A percentile compares a stretch with the other conserved stretches of the same genome.
These are phyloP conservation scores for Paraleonurus japonicus DNA, from an alignment of 257 asterid genomes.

Conservation along the genomic window DNA sequence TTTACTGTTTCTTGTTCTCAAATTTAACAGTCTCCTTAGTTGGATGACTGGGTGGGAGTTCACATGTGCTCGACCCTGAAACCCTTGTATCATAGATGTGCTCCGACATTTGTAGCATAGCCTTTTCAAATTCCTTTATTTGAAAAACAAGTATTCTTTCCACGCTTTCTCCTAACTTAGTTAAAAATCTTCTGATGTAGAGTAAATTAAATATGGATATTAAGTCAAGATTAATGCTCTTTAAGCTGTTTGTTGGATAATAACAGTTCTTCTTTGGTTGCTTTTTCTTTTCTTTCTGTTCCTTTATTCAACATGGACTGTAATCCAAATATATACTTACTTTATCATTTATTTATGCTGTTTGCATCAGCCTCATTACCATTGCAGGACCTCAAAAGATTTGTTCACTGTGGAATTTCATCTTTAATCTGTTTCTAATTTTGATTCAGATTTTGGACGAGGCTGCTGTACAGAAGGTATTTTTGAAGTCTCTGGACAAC, in stretches of 20 bases:
- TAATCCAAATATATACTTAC: background rate
- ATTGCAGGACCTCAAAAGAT: conserved; percentile 12
- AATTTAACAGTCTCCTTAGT: background rate
- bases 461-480: conserved; percentile 87
- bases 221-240: conserved; percentile 3
- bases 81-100: background rate
- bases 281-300: background rate
- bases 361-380: background rate
- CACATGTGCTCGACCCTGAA: background rate
- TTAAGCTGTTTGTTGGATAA: background rate
- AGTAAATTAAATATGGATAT: background rate
- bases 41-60: background rate
- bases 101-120: background rate
- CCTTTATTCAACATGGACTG: background rate
- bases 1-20: background rate
- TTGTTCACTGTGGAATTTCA: conserved; percentile 11
- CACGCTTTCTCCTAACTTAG: background rate
- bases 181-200: background rate
- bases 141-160: background rate
- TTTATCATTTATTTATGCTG: conserved; percentile 15
- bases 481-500: conserved; percentile 89
- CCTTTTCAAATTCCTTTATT: background rate
- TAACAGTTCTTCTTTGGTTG: background rate
- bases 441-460: conserved; percentile 83
- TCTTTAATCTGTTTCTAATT: conserved; percentile 24